Base-by-base conservation (phyloP, 2,329 filamentous ascomycete species). In the Colletotrichum sublineola region DNA sequence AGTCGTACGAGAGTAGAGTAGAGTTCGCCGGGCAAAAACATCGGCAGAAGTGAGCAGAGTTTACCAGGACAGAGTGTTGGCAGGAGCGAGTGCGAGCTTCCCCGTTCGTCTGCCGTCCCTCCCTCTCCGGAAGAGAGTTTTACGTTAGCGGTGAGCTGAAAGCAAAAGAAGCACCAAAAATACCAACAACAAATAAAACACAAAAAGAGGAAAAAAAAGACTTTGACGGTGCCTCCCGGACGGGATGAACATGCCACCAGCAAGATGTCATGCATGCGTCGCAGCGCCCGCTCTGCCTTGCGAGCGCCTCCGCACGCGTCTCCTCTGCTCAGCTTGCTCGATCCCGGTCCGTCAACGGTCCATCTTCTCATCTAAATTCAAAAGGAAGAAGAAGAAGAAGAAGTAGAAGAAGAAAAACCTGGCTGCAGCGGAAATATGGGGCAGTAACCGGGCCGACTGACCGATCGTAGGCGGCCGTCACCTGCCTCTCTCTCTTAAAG, bases 191-290 rank as follows among this genome's bases (percentile, higher is more conserved):
- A 42, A 12, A 42, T 15, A 42, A 18, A 42, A 15, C 15, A 7
- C 4, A 18, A 42, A 42, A 11, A 9, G 8, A 42, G 6, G 15
- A 20, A 29, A 9, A 53, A 31, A 38, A 6, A 6, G 7, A 46
- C 24, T 57, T 33, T 53, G 40, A n/a, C 63, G n/a, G 55, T 50
- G 18, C 50, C 52, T 14, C 40, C 24, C 44, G 65, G 65, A 68
- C 69, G 58, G 69, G 69, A 72, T 38, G 69, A 72, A 72, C 69
- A 63, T 68, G 69, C 44, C 65, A 48, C 57, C 58, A 44, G 65
- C 29, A 58, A 58, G 29, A 68, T 72, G 69, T 63, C 69, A 68
- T 72, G 65, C 69, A 68, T 72, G 65, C 65, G 63, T 72, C 57
- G 15, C 69, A 42, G 60, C 69, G 65, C 69, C 65, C 68, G 68